Conservation (phyloP, 1,284 basidiomycete genomes). For the Tilletia setariae region DNA sequence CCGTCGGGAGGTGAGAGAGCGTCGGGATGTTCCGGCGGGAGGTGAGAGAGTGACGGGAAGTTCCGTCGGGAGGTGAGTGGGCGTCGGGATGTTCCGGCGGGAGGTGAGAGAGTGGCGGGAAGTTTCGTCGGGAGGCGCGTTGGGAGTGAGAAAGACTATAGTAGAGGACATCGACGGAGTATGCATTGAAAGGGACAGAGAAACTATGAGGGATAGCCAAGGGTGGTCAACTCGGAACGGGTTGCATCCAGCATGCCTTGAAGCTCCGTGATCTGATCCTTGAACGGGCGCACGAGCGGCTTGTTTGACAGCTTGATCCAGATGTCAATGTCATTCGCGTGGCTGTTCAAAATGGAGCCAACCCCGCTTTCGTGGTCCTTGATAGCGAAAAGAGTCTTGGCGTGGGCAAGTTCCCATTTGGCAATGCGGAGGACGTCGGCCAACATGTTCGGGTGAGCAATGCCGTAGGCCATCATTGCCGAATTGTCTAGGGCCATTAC, state of each 20-base stretch:
- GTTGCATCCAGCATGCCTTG: background rate
- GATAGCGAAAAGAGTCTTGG: background rate
- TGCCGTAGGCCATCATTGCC: conserved; percentile 1
- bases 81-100: too few species aligned
- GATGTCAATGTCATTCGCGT: background rate
- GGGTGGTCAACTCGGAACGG: background rate
- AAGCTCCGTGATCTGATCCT: background rate
- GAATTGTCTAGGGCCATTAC: background rate
- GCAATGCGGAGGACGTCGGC: background rate
- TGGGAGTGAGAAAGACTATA: too few species aligned
- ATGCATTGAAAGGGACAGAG: too few species aligned
- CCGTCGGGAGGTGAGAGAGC: too few species aligned
- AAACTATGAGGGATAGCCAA: too few species aligned
- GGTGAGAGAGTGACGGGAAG: too few species aligned
- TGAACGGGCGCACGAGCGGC: background rate
- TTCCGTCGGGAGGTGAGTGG: too few species aligned
- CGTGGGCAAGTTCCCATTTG: conserved; percentile 7
- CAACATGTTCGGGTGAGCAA: background rate
- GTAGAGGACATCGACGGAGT: too few species aligned
- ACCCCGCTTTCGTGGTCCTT: background rate
- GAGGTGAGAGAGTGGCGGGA: too few species aligned
- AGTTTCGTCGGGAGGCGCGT: too few species aligned
- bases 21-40: too few species aligned
- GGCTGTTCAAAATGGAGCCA: background rate
- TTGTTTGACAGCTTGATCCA: background rate